Evolutionary conservation across 2,329 filamentous ascomycete genomes (phyloP).

Genomic region (Fusarium continuum): DNA sequence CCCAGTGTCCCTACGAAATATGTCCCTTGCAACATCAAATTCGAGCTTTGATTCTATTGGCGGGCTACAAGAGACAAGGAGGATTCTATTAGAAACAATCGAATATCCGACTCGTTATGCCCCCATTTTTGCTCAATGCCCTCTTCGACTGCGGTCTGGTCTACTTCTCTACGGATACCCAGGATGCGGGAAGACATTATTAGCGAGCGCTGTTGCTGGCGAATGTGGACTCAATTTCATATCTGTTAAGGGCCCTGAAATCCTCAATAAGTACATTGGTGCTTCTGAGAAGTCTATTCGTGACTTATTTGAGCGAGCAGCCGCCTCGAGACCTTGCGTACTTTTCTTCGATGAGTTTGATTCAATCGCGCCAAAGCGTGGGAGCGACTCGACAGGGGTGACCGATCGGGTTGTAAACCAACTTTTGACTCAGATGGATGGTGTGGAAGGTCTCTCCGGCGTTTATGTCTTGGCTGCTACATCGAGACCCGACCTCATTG

Average conservation of each 20-base stretch:
- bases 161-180: conserved; percentile 94
- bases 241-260: conserved; percentile 96
- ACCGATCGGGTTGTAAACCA: conserved; percentile 99
- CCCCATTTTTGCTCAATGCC: conserved; percentile 95
- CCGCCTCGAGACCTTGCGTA: conserved; percentile 90
- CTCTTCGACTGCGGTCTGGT: conserved; percentile 91
- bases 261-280: conserved; percentile 98
- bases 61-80: conserved; percentile 84
- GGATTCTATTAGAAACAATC: conserved; percentile 91
- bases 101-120: conserved; percentile 98
- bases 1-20: conserved; percentile 91
- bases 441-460: conserved; percentile 91
- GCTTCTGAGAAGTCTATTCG: conserved; percentile 96
- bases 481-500: conserved; percentile 87
- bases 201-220: conserved; percentile 95
- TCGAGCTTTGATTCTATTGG: conserved; percentile 93
- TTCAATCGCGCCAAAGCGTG: conserved; percentile 94
- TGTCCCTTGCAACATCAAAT: conserved; percentile 91
- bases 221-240: conserved; percentile 99
- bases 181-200: conserved; percentile 94
- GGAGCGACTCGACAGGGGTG: conserved; percentile 97
- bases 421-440: conserved; percentile 98
- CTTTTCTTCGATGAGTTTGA: conserved; percentile 99
- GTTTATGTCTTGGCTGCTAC: conserved; percentile 98
- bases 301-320: conserved; percentile 92